Evolutionary conservation across 2,329 filamentous ascomycete species (phyloP), one percentile per base, ranked within the genome.

Genomic region (Alternaria brassicae): DNA sequence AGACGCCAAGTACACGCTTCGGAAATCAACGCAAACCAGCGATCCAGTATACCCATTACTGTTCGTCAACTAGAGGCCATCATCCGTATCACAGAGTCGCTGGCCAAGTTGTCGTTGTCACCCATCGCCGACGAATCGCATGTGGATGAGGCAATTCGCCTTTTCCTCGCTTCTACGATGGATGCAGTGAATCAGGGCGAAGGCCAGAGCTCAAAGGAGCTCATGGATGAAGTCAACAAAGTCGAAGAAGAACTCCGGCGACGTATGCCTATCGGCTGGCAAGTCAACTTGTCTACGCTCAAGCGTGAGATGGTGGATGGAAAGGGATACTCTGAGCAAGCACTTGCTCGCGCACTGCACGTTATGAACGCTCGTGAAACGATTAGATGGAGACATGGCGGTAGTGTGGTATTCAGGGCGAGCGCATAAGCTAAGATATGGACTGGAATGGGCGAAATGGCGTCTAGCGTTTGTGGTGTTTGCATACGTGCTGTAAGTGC

Each of bases 81-180:
- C 68, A 91, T 98, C 64, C 94, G 95, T 76, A 98, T 99, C 73
- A 96, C 93, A 3, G 95, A 99, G 77, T 93, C 95, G 0, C 86
- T 99, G 2, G 95, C 95, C 56, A 99, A 99, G 78, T 83, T 99
- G 41, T 89, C 90, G 0, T 86, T 99, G 8, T 92, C 91, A 0
- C 89, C 93, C 3, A 85, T 97, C 40, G 95, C 94, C 2, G 93
- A 91, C 0, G 94, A 97, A 78, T 84, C 88, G 45, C 95, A 99
- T 73, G 95, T 99, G 52, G 94, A 99, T 73, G 95, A 99, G 81
- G 95, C 95, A 2, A 99, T 99, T 71, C 90, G 95, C 0, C 86
- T 99, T 15, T 99, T 99, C 88, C 83, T 99, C 28, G 95, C 93
- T 66, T 93, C 90, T 3, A 99, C 95, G 57, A 98, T 99, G 95